Conservation (phyloP, 768 basidiomycete species). For the Calocybe gangraenosa region DNA sequence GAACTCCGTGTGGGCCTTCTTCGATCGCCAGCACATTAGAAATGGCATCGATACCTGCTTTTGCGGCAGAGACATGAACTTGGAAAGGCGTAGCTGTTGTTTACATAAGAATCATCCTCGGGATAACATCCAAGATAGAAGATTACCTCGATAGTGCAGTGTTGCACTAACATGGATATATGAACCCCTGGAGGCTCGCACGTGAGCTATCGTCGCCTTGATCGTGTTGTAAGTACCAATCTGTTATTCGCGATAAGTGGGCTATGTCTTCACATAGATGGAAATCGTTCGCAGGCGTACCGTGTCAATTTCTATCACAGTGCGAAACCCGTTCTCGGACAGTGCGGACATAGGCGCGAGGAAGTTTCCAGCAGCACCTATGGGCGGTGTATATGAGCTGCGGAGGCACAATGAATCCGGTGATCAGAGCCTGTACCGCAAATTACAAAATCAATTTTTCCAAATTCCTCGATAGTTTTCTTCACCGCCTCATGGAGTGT, state of each 20-base stretch:
- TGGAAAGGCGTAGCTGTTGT: conserved; percentile 72
- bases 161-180: conserved; percentile 91
- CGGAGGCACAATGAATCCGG: too few species aligned
- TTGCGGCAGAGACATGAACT: conserved; percentile 92
- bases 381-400: background rate
- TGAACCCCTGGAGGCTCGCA: conserved; percentile 69
- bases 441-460: conserved; percentile 91
- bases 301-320: conserved; percentile 92
- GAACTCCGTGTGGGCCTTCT: conserved; percentile 92
- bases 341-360: conserved; percentile 79
- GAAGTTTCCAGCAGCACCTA: conserved; percentile 96
- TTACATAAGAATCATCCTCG: too few species aligned
- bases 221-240: conserved; percentile 93
- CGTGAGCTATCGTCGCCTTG: conserved; percentile 79
- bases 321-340: conserved; percentile 87
- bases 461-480: conserved; percentile 70
- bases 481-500: conserved; percentile 72
- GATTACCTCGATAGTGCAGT: conserved; percentile 73
- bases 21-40: conserved; percentile 86
- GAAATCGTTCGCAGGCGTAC: conserved; percentile 33
- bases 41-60: conserved; percentile 89
- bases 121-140: background rate
- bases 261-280: background rate
- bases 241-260: conserved; percentile 31
- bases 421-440: conserved; percentile 54